phyloP scores from a whole-genome alignment of 768 basidiomycete genomes.

The Leccinum subtestaceum region DNA sequence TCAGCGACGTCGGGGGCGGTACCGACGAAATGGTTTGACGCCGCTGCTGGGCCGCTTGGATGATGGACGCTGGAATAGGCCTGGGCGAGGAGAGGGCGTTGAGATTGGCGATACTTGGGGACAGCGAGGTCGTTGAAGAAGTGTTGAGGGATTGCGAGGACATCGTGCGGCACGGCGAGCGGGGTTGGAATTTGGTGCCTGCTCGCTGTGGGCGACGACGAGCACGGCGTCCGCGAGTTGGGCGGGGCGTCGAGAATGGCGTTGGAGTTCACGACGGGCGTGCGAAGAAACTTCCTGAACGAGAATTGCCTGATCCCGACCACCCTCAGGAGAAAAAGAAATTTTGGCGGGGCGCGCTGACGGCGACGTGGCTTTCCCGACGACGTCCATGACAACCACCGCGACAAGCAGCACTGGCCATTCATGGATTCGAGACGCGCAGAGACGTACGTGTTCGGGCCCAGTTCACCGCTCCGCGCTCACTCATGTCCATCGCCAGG shows the following conservation, averaged over 20 bases:
- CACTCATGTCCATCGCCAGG: slow-evolving; percentile 11
- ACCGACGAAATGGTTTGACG: slow-evolving; percentile 37
- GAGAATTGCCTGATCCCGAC: background rate
- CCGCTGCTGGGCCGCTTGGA: slow-evolving; percentile 28
- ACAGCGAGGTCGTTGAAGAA: slow-evolving; percentile 31
- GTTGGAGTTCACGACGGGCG: slow-evolving; percentile 12
- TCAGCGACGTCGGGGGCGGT: slow-evolving; percentile 40
- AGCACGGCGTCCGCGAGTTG: slow-evolving; percentile 16
- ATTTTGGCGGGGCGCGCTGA: slow-evolving; percentile 20
- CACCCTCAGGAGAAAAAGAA: slow-evolving; percentile 19
- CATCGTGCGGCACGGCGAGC: slow-evolving; percentile 24
- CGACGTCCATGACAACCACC: slow-evolving; percentile 32
- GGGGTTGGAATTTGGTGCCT: slow-evolving; percentile 15
- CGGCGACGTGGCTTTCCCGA: slow-evolving; percentile 10
- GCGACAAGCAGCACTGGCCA: slow-evolving; percentile 22
- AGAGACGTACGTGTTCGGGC: slow-evolving; percentile 29
- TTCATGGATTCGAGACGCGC: slow-evolving; percentile 34
- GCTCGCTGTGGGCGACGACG: slow-evolving; percentile 31
- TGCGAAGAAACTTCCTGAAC: slow-evolving; percentile 25
- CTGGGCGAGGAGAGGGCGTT: slow-evolving; percentile 31
- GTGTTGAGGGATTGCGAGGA: slow-evolving; percentile 32
- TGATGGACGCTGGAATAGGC: slow-evolving; percentile 8
- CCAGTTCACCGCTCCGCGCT: background rate
- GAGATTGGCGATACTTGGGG: slow-evolving; percentile 34
- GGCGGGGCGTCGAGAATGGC: slow-evolving; percentile 11